Evolutionary conservation across 1,284 basidiomycete species (phyloP), one percentile per base, ranked within the genome.

Genomic region (Cutaneotrichosporon dermatis): DNA sequence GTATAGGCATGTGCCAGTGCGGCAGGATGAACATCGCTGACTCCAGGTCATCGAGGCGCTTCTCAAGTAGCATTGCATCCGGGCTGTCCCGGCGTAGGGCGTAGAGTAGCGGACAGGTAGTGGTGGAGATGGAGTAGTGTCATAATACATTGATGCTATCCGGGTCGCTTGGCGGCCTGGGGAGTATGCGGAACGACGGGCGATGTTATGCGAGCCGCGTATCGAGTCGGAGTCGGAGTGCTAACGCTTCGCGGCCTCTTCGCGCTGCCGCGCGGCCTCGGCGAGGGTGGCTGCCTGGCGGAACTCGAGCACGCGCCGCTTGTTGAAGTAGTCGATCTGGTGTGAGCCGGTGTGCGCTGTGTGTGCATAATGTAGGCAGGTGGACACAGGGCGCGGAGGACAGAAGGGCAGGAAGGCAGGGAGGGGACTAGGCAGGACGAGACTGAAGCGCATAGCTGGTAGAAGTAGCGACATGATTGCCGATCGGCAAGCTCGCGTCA

Each of bases 301-400:
- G 39, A 77, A 64, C 60, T 79, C 79, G 36, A 80, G 70, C 3
- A 74, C 71, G 37, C 79, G 68, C 15, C 79, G 74, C 64, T 80
- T 79, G 68, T 79, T 78, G 65, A 80, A 80, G 70, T 80, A 80
- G 59, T 80, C 79, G 66, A 79, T 75, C 79, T 80, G 63, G 13
- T 4, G 25, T 58, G 36, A 57, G 51, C 36, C 4, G 9, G 15
- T 3, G 15, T 33, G 36, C 7, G 9, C 25, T 25, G 25, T 25
- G 25, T 25, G 25, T 25, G 25, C 25, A 25, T 25, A 25, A 25
- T 25, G 25, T 25, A 25, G 25, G 25, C 25, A 25, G 25, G 25
- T 25, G 25, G 25, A 25, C 25, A 25, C 25, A 25, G 25, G 25
- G 25, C 25, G 16, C 35, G 10, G 10, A 8, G 41, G 6, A 3